Base-by-base conservation (phyloP, 177 flowering plant species). In the Vitis hybrid region DNA sequence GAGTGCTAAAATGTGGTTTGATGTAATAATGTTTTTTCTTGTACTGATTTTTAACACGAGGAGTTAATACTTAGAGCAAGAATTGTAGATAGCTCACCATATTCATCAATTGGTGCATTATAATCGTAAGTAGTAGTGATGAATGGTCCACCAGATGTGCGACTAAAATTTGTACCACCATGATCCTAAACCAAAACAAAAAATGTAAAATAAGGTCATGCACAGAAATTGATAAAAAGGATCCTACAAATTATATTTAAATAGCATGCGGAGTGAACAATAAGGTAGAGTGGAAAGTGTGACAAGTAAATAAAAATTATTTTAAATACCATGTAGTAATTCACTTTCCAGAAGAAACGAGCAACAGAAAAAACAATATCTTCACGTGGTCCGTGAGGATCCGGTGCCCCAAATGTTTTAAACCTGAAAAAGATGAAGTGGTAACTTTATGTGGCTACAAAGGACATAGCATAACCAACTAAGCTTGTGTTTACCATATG, bases 61-160 rank as follows among this genome's bases (percentile, higher is more conserved):
- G 13, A 50, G 6, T 35, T 11, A 60, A 35, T 19, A 12, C 6
- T 2, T 10, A 68, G 52, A 51, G 56, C 17, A 7, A 62, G 72
- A 58, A 59, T 55, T 46, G 15, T n/a, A 32, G 58, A 74, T 14
- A 56, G 8, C 81, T 73, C 56, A 96, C 99, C 99, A 75, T 96
- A 96, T 78, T 96, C 99, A 83, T 96, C 99, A 76, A 95, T 90
- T 17, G 99, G 99, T 68, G 99, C 99, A 75, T 95, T 93, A 82
- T 95, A 95, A 75, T 95, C 99, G 75, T 93, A 95, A 81, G 97
- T 95, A 62, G 99, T 95, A 9, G 98, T 95, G 68, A 95, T 95
- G 79, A 95, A 95, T 65, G 98, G 99, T 54, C 99, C 98, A 3
- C 99, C 98, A 52, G 98, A 74, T 50, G 97, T 93, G 59, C 97